phyloP scores from a whole-genome alignment of 352 stramenopile genomes.

The Bremia lactucae region DNA sequence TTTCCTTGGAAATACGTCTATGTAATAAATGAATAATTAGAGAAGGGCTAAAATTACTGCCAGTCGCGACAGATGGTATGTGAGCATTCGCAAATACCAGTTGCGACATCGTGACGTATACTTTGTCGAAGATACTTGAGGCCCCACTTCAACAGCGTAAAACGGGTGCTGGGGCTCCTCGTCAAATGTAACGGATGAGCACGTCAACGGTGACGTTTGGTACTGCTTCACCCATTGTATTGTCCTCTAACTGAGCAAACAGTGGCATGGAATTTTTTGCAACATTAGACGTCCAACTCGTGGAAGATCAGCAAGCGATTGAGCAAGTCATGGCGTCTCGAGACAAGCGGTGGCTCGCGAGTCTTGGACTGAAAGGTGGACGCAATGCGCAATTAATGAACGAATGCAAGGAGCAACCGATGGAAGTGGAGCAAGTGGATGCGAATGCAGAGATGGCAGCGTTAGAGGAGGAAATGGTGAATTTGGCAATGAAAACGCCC shows the following conservation, averaged over 20 bases:
- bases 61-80: too few relatives aligned
- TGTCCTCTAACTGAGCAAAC: too few relatives aligned
- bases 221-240: constrained; percentile 3
- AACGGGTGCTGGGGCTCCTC: too few relatives aligned
- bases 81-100: too few relatives aligned
- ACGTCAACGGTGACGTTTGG: constrained; percentile 11
- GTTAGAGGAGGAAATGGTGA: constrained; percentile 38
- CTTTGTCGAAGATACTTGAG: too few relatives aligned
- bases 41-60: too few relatives aligned
- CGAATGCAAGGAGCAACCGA: constrained; percentile 3
- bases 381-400: constrained; percentile 1
- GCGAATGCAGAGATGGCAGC: constrained; percentile 47
- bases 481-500: constrained; percentile 20
- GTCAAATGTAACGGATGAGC: constrained; percentile 23
- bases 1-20: too few relatives aligned
- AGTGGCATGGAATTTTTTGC: constrained; percentile 32
- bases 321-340: constrained; percentile 20
- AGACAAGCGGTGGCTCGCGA: constrained; percentile 24
- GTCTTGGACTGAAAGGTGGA: constrained; percentile 13
- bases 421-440: constrained; percentile 20
- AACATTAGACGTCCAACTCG: constrained; percentile 19
- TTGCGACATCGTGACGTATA: too few relatives aligned
- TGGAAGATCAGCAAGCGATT: constrained; percentile 23
- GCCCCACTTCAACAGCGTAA: too few relatives aligned
- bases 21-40: too few relatives aligned